Evolutionary conservation across 495 filamentous ascomycete genomes (phyloP).

Genomic region (Melanomma pulvis-pyrius): DNA sequence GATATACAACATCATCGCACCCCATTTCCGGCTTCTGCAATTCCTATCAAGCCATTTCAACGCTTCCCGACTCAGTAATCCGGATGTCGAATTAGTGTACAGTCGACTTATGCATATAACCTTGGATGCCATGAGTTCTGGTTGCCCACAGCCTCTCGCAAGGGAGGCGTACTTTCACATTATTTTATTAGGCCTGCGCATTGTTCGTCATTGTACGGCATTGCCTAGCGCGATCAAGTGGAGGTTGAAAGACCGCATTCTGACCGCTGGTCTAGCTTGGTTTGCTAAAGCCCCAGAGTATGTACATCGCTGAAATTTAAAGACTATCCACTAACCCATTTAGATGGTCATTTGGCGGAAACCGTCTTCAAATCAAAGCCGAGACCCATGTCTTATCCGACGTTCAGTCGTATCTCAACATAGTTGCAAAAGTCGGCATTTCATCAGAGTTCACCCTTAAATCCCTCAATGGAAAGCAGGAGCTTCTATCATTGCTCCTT

Average conservation of each 20-base stretch:
- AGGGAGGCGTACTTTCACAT: conserved; percentile 90
- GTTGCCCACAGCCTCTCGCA: conserved; percentile 79
- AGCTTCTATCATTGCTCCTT: conserved; percentile 73
- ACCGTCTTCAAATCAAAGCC: conserved; percentile 87
- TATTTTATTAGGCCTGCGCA: conserved; percentile 75
- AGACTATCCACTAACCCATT: conserved; percentile 27
- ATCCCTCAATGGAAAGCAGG: conserved; percentile 75
- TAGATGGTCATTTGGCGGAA: conserved; percentile 93
- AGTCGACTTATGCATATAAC: conserved; percentile 76
- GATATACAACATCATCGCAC: conserved; percentile 77
- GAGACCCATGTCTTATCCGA: conserved; percentile 83
- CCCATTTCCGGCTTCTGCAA: conserved; percentile 82
- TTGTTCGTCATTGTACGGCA: conserved; percentile 70
- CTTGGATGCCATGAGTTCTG: conserved; percentile 67
- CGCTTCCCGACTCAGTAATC: conserved; percentile 77
- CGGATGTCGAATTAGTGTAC: conserved; percentile 78
- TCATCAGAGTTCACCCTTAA: conserved; percentile 58
- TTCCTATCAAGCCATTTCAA: conserved; percentile 94
- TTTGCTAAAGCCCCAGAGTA: conserved; percentile 76
- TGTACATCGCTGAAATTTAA: not conserved
- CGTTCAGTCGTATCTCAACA: conserved; percentile 64
- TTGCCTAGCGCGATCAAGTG: conserved; percentile 63
- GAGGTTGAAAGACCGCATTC: conserved; percentile 81
- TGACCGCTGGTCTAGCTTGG: conserved; percentile 86
- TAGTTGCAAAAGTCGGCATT: conserved; percentile 59